Conservation (phyloP, 2,329 filamentous ascomycete species). For the Claviceps paspali region DNA sequence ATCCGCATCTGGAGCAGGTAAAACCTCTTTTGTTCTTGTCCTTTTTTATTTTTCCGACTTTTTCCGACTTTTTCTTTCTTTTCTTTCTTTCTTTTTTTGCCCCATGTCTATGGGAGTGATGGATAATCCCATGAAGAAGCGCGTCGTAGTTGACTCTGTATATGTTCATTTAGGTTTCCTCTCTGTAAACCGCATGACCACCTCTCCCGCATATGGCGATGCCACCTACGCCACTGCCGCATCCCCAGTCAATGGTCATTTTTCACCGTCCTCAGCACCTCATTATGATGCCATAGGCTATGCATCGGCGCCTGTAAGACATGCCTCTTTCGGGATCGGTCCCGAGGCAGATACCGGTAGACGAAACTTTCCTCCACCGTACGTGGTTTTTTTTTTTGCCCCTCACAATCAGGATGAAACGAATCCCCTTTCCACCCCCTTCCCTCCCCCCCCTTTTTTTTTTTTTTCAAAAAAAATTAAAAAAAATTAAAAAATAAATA, state of each 20-base stretch:
- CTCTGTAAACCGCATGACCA: conserved; percentile 47
- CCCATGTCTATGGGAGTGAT: neutral
- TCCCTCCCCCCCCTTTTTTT: no score
- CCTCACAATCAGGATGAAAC: no score
- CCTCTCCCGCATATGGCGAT: conserved; percentile 55
- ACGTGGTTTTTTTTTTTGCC: conserved; percentile 37
- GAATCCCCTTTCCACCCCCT: no score
- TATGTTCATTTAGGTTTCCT: conserved; percentile 58
- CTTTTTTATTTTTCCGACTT: no score
- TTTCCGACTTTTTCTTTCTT: neutral
- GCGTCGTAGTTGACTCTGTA: conserved; percentile 36
- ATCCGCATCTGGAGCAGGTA: conserved; percentile 59
- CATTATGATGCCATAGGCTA: conserved; percentile 69
- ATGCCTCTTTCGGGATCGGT: conserved; percentile 37
- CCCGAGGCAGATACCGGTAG: conserved; percentile 40
- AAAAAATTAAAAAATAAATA: no score
- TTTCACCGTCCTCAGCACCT: conserved; percentile 46
- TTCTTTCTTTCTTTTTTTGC: neutral
- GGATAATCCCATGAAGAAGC: neutral
- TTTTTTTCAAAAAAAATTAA: no score
- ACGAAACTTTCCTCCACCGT: conserved; percentile 67
- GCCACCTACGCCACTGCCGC: conserved; percentile 50
- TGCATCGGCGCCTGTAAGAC: conserved; percentile 46
- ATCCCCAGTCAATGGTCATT: conserved; percentile 49
- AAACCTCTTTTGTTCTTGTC: no score